Conservation (phyloP, 768 basidiomycete species). For the Leucocoprinus sp. region DNA sequence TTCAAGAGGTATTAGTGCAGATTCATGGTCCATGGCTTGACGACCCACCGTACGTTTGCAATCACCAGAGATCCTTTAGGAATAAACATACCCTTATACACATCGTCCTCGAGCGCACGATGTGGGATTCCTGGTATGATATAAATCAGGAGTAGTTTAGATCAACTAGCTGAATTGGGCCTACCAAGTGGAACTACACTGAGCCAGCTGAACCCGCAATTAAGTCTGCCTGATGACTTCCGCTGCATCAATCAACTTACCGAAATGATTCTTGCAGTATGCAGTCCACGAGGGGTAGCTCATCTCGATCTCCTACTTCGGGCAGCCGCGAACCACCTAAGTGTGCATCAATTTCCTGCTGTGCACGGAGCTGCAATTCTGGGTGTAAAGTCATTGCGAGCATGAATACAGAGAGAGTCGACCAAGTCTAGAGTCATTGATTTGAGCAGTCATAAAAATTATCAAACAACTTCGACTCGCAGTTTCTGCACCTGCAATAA, state of each 20-base stretch:
- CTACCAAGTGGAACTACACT: conserved; percentile 4
- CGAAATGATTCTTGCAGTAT: conserved; percentile 48
- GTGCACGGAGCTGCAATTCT: conserved; percentile 45
- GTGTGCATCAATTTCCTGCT: conserved; percentile 60
- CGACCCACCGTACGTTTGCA: conserved; percentile 54
- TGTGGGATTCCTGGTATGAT: conserved; percentile 52
- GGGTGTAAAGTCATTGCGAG: conserved; percentile 61
- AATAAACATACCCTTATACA: conserved; percentile 48
- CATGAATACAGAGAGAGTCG: conserved; percentile 50
- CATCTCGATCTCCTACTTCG: conserved; percentile 42
- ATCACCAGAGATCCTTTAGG: conserved; percentile 58
- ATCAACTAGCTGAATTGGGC: not conserved
- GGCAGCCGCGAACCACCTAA: conserved; percentile 51
- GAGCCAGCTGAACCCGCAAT: not conserved
- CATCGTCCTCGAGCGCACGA: conserved; percentile 53
- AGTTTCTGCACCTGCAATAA: conserved; percentile 56
- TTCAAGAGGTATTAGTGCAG: not conserved
- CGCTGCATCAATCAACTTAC: conserved; percentile 48
- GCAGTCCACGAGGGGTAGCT: conserved; percentile 51
- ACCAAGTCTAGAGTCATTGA: conserved; percentile 35
- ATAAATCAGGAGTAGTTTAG: not conserved
- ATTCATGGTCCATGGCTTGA: not conserved
- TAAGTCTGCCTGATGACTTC: conserved; percentile 31
- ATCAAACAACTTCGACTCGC: conserved; percentile 22
- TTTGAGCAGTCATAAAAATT: not conserved